Conservation (phyloP, 2,329 filamentous ascomycete species). For the Fusarium continuum region DNA sequence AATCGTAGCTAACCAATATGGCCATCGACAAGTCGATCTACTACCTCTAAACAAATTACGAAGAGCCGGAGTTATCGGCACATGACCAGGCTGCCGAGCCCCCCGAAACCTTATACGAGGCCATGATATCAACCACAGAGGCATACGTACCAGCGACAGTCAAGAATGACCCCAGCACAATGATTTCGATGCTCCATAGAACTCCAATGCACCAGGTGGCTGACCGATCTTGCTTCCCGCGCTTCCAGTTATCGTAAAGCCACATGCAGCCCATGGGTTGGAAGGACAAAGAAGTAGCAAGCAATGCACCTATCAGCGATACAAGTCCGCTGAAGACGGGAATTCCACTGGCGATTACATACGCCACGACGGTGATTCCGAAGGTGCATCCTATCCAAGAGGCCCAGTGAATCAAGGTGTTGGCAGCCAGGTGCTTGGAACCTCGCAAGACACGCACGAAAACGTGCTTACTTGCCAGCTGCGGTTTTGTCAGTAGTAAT, state of each 20-base stretch:
- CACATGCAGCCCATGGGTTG: slow-evolving; percentile 43
- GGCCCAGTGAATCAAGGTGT: slow-evolving; percentile 43
- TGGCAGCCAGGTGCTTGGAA: slow-evolving; percentile 42
- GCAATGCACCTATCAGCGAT: slow-evolving; percentile 41
- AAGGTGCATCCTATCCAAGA: slow-evolving; percentile 45
- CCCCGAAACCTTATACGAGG: slow-evolving; percentile 47
- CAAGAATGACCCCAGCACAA: slow-evolving; percentile 45
- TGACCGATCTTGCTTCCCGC: background rate
- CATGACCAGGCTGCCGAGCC: slow-evolving; percentile 54
- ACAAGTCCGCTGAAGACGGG: slow-evolving; percentile 39
- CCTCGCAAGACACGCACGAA: slow-evolving; percentile 32
- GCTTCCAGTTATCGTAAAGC: slow-evolving; percentile 41
- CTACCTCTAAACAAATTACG: too few species aligned
- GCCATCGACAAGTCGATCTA: too few species aligned
- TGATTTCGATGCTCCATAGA: slow-evolving; percentile 4
- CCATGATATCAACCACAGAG: slow-evolving; percentile 49
- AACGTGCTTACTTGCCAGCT: slow-evolving; percentile 10
- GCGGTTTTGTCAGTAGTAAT: too few species aligned
- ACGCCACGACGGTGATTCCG: slow-evolving; percentile 34
- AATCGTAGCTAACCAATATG: too few species aligned
- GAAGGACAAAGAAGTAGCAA: slow-evolving; percentile 42
- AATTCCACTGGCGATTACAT: slow-evolving; percentile 35
- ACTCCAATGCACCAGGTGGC: slow-evolving; percentile 3
- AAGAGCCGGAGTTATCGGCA: slow-evolving; percentile 52
- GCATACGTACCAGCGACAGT: slow-evolving; percentile 57